Evolutionary conservation across 2,329 filamentous ascomycete genomes (phyloP), one percentile per base, ranked within the genome.

Genomic region (Trichoderma sp.): DNA sequence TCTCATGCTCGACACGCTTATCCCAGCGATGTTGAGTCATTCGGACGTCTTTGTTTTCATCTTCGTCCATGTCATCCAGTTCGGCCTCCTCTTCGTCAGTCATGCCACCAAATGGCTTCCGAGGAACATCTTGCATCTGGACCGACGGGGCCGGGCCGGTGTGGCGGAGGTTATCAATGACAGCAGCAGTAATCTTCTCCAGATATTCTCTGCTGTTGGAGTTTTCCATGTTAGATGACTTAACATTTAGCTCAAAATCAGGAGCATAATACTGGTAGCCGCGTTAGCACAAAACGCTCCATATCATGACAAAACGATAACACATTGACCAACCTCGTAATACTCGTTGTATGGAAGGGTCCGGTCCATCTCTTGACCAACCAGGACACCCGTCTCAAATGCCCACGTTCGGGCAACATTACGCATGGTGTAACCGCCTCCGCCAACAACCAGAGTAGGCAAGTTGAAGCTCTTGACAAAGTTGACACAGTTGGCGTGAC

Each of bases 321-420:
- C 32, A 56, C 2, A 34, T n/a, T 3, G 39, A 75, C 80, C 76
- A 79, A 89, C 88, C 77, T 90, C 88, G 77, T 98, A 98, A 80
- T 98, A 98, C 82, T 98, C 95, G 72, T 97, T 98, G 80, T 94
- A 98, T 0, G 95, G 95, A 51, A 98, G 85, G n/a, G 92, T 90
- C 5, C 91, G 86, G 13, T 89, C 86, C 86, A 98, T 92, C 34
- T 92, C 86, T 70, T 94, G 89, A 32, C 92, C 92, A 24, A 97
- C 92, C 10, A 98, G 86, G 69, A 94, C 87, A 72, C 95, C 95
- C 1, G 96, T 99, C 81, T 99, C 96, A 78, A 95, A 97, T 7
- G 94, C 94, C 96, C 96, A 99, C 5, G 95, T 96, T 60, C 96
- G 91, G 21, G 96, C 95, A 13, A 99, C 96, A 73, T 99, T 99